Evolutionary conservation across 345 rosid genomes (phyloP).

Genomic region (Noccaea caerulescens): DNA sequence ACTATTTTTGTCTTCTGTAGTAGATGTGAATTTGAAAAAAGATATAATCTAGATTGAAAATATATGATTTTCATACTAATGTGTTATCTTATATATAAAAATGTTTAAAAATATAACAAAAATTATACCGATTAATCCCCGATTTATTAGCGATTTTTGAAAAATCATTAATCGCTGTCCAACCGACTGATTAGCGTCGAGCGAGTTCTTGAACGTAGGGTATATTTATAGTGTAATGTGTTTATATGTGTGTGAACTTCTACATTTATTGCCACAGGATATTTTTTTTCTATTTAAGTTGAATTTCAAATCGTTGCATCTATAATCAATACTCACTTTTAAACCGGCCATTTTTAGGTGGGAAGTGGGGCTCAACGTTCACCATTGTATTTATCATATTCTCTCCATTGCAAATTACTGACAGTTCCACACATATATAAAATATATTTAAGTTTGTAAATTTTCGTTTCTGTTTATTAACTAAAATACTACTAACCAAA

Average conservation of each 20-base stretch:
- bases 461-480: background rate
- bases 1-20: too few species aligned
- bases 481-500: background rate
- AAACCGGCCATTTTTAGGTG: conserved; percentile 49
- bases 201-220: too few species aligned
- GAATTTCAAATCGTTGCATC: conserved; percentile 35
- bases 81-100: too few species aligned
- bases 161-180: too few species aligned
- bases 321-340: conserved; percentile 45
- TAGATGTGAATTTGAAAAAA: too few species aligned
- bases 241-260: conserved; percentile 6
- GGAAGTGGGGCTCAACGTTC: conserved; percentile 44
- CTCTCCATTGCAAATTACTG: conserved; percentile 33
- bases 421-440: conserved; percentile 12
- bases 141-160: too few species aligned
- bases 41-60: too few species aligned
- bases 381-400: conserved; percentile 38
- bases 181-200: too few species aligned
- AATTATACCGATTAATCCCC: too few species aligned
- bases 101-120: too few species aligned
- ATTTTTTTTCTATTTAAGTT: conserved; percentile 3
- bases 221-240: background rate
- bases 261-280: conserved; percentile 33
- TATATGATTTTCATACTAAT: too few species aligned
- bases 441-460: background rate